Percentiles rank a stretch among this genome's conserved stretches.
phyloP scores from a whole-genome alignment of 2,329 filamentous ascomycete genomes.

The Penicillium sp. region DNA sequence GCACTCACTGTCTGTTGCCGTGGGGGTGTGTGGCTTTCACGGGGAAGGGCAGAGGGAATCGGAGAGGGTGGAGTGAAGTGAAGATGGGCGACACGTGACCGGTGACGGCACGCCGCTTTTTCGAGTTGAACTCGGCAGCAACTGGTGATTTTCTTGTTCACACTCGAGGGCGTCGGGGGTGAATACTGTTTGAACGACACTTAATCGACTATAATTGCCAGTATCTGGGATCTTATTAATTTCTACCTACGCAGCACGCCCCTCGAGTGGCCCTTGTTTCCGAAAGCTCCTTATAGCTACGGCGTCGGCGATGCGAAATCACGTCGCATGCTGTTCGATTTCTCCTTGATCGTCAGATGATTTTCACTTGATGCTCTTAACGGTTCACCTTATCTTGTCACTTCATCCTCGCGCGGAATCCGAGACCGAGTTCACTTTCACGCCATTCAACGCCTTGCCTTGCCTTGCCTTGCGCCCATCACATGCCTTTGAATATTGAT shows the following conservation, averaged over 20 bases:
- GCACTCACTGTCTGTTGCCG: slow-evolving; percentile 19
- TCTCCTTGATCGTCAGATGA: slow-evolving; percentile 2
- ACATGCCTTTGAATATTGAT: not conserved
- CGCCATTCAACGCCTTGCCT: not conserved
- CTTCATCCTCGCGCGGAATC: not conserved
- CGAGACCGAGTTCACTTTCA: not conserved
- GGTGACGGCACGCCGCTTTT: slow-evolving; percentile 17
- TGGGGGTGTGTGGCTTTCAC: slow-evolving; percentile 12
- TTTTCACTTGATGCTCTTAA: not conserved
- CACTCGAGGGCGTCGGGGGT: not conserved
- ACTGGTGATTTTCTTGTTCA: not conserved
- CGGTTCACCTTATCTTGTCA: not conserved
- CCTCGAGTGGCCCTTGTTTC: too few species aligned
- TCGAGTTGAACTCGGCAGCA: not conserved
- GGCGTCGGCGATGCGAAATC: slow-evolving; percentile 6
- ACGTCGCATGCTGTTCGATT: not conserved
- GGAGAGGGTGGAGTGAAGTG: not conserved
- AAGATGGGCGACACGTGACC: too few species aligned
- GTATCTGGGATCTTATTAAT: too few species aligned
- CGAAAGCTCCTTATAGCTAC: not conserved
- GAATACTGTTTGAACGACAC: too few species aligned
- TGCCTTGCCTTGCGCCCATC: not conserved
- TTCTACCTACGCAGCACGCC: too few species aligned
- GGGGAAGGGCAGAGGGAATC: not conserved
- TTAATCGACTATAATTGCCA: too few species aligned